A percentile compares a stretch with the other conserved stretches of the same genome.
These are phyloP conservation scores for Boletus smithii DNA, from an alignment of 1,284 basidiomycete genomes.

Conservation along the genomic window DNA sequence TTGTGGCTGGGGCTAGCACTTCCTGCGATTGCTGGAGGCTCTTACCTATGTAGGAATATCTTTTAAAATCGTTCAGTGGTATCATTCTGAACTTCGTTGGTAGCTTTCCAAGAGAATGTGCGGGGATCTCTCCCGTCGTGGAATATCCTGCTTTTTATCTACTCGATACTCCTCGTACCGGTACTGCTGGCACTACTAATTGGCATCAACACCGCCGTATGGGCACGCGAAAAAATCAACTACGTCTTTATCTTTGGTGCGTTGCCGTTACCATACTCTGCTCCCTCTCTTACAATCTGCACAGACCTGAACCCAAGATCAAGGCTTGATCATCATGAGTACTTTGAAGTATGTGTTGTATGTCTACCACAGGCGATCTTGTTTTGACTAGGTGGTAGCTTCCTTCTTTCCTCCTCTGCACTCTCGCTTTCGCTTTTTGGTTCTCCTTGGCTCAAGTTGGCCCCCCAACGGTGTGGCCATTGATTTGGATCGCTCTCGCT, in stretches of 20 bases:
- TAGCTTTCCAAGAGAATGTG: conserved; percentile 60
- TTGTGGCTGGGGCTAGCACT: conserved; percentile 73
- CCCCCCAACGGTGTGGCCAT: conserved; percentile 63
- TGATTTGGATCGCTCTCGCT: conserved; percentile 77
- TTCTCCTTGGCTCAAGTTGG: conserved; percentile 73
- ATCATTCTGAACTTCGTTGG: conserved; percentile 1
- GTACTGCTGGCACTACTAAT: conserved; percentile 77
- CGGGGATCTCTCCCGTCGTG: conserved; percentile 65
- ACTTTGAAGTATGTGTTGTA: conserved; percentile 61
- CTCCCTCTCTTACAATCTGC: background rate
- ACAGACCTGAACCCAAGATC: conserved; percentile 76
- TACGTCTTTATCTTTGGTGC: conserved; percentile 88
- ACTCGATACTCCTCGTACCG: conserved; percentile 74
- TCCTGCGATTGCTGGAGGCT: conserved; percentile 67
- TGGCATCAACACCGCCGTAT: conserved; percentile 78
- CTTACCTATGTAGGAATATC: conserved; percentile 58
- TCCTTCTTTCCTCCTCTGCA: conserved; percentile 72
- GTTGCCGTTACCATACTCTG: conserved; percentile 13
- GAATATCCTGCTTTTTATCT: conserved; percentile 75
- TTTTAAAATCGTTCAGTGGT: background rate
- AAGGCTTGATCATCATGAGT: conserved; percentile 80
- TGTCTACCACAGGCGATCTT: background rate
- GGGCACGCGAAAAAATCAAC: conserved; percentile 78
- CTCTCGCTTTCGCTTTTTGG: conserved; percentile 80
- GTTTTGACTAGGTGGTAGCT: conserved; percentile 44